Evolutionary conservation across 768 basidiomycete genomes (phyloP), one percentile per base, ranked within the genome.

Genomic region (Hericium erinaceus): DNA sequence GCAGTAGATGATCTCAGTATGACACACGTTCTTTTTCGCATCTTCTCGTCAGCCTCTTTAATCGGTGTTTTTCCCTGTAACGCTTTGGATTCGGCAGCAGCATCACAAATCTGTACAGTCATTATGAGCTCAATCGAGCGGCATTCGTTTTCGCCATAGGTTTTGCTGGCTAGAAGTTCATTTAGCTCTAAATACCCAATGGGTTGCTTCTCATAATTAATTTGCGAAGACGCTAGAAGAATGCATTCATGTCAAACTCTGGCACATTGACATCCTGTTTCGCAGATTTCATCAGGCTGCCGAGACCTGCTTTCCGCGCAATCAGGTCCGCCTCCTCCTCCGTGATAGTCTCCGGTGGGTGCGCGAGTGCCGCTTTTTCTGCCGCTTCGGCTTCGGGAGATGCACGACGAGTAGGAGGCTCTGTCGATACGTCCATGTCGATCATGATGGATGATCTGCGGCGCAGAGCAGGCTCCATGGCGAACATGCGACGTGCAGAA

Each of bases 271-370:
- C 79, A 70, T 94, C 87, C 67, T 89, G 85, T 69, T 92, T 94
- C 13, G 93, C 91, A n/a, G 87, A 83, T 72, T 90, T 93, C 76
- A 97, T 85, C 66, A 97, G 71, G 63, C 79, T 89, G 3, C 93
- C 95, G 41, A 95, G 70, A 8, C 85, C 87, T 40, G 83, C 82
- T 63, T 87, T 85, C 20, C 83, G 78, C 8, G 85, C 81, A 46
- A 81, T 69, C 44, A 84, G 65, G 68, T 88, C 85, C 12, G 73
- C 77, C 63, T 81, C 78, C 59, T 82, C 77, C 57, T 81, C 49
- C 22, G 16, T 77, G 22, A 73, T 71, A 13, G 71, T 57, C 50
- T 64, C 62, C 38, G 57, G 63, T 4, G 63, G 49, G 56, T 65
- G 58, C 44, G 55, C 57, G 52, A 61, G 55, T 5, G 66, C 65